Evolutionary conservation across 768 basidiomycete species (phyloP).

Genomic region (Pholiota microspora): DNA sequence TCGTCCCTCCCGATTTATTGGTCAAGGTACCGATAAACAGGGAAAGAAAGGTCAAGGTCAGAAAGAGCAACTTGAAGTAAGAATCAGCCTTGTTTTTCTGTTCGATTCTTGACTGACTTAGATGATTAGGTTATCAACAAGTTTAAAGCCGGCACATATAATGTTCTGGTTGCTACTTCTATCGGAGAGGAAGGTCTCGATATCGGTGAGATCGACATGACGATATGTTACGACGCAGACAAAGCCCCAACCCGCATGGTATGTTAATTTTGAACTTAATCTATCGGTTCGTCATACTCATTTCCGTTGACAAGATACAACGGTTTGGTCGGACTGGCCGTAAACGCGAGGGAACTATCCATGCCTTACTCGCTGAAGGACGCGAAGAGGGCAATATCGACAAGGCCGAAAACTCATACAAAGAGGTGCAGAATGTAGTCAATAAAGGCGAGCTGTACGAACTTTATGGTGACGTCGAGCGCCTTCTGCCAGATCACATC

Average conservation of each 20-base stretch:
- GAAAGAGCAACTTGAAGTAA: slow-evolving; percentile 86
- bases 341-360: slow-evolving; percentile 85
- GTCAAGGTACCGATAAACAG: slow-evolving; percentile 82
- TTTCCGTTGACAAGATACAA: slow-evolving; percentile 64
- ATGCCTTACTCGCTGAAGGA: slow-evolving; percentile 85
- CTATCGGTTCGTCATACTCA: slow-evolving; percentile 6
- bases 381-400: slow-evolving; percentile 92
- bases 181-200: slow-evolving; percentile 98
- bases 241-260: slow-evolving; percentile 98
- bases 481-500: slow-evolving; percentile 75
- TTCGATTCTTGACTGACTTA: slow-evolving; percentile 4
- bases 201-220: slow-evolving; percentile 96
- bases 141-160: slow-evolving; percentile 86
- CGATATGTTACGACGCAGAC: slow-evolving; percentile 94
- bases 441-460: slow-evolving; percentile 84
- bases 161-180: slow-evolving; percentile 92
- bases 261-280: slow-evolving; percentile 19
- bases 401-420: slow-evolving; percentile 82
- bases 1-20: slow-evolving; percentile 83
- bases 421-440: slow-evolving; percentile 87
- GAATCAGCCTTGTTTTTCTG: slow-evolving; percentile 13
- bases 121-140: slow-evolving; percentile 68
- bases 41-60: slow-evolving; percentile 89
- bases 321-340: slow-evolving; percentile 94
- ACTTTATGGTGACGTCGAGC: slow-evolving; percentile 88